phyloP scores from a whole-genome alignment of 2,329 filamentous ascomycete species.

The Diplocarpon rosae region DNA sequence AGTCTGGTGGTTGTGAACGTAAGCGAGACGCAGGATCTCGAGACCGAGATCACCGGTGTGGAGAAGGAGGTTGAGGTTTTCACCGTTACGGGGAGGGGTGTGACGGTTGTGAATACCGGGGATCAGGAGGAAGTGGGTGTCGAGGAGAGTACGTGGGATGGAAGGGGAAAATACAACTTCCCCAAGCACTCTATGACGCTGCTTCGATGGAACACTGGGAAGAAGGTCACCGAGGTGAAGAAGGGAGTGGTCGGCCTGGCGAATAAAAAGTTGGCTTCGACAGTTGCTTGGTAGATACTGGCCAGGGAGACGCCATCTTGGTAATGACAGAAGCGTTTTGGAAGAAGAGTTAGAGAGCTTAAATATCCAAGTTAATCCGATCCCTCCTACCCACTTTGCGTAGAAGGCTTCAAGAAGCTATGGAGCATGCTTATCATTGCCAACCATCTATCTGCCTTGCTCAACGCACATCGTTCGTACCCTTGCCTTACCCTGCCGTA shows the following conservation, averaged over 20 bases:
- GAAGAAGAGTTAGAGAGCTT: too few species aligned
- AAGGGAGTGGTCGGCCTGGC: conserved; percentile 18
- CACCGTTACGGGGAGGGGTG: conserved; percentile 46
- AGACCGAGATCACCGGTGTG: conserved; percentile 48
- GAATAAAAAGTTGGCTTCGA: conserved; percentile 22
- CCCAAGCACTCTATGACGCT: conserved; percentile 60
- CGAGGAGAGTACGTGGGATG: conserved; percentile 51
- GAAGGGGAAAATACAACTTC: conserved; percentile 51
- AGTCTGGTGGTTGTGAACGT: conserved; percentile 67
- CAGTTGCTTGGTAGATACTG: background rate
- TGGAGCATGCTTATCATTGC: too few species aligned
- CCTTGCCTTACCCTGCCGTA: too few species aligned
- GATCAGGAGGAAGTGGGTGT: conserved; percentile 52
- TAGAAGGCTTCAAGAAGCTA: too few species aligned
- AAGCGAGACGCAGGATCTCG: conserved; percentile 46
- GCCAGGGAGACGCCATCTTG: too few species aligned
- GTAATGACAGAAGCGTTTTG: too few species aligned
- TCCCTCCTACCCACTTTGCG: too few species aligned
- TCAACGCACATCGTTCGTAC: too few species aligned
- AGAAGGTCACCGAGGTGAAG: conserved; percentile 20
- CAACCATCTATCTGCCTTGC: too few species aligned
- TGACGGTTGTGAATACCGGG: conserved; percentile 51
- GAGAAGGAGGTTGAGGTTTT: conserved; percentile 46
- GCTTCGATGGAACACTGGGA: conserved; percentile 37
- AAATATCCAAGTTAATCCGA: too few species aligned